Percentiles rank a stretch among this genome's conserved stretches.
Evolutionary conservation across 495 filamentous ascomycete genomes (phyloP).

Genomic region (Gamarada debralockiae): DNA sequence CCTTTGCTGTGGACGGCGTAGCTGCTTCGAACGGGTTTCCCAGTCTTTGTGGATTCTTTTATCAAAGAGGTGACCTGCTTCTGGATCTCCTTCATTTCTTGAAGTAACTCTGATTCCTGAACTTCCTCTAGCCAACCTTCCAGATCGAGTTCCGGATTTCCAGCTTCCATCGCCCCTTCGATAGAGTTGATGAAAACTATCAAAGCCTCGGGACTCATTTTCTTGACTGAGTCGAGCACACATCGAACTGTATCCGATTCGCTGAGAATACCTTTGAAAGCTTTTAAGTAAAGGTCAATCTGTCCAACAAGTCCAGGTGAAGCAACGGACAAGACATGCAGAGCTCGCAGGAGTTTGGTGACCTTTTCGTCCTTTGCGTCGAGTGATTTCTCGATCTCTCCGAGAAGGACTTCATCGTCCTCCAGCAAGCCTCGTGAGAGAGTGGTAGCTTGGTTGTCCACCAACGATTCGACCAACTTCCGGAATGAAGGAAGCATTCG

Average conservation of each 20-base stretch:
- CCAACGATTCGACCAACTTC: conserved; percentile 36
- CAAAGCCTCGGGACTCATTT: conserved; percentile 37
- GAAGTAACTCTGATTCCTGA: conserved; percentile 26
- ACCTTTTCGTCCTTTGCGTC: conserved; percentile 27
- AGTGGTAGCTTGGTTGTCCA: conserved; percentile 18
- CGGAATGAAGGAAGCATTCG: conserved; percentile 79
- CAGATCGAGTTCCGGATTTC: conserved; percentile 12
- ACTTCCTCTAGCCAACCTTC: conserved; percentile 24
- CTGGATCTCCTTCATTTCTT: conserved; percentile 34
- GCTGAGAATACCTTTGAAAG: conserved; percentile 12
- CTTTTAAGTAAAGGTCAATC: conserved; percentile 22
- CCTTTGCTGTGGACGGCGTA: conserved; percentile 68
- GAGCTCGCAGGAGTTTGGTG: conserved; percentile 7
- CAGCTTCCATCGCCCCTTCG: conserved; percentile 26
- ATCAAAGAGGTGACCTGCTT: conserved; percentile 35
- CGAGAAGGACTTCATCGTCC: conserved; percentile 27
- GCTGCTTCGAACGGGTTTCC: conserved; percentile 62
- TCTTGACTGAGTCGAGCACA: conserved; percentile 34
- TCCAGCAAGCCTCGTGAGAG: conserved; percentile 11
- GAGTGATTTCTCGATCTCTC: conserved; percentile 22
- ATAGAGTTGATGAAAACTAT: conserved; percentile 32
- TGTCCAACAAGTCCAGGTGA: conserved; percentile 2
- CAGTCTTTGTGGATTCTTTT: conserved; percentile 35
- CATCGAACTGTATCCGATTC: conserved; percentile 13
- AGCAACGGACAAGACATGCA: conserved; percentile 11